Evolutionary conservation across 306 rosid genomes (phyloP).

Genomic region (Lathyrus sativus): DNA sequence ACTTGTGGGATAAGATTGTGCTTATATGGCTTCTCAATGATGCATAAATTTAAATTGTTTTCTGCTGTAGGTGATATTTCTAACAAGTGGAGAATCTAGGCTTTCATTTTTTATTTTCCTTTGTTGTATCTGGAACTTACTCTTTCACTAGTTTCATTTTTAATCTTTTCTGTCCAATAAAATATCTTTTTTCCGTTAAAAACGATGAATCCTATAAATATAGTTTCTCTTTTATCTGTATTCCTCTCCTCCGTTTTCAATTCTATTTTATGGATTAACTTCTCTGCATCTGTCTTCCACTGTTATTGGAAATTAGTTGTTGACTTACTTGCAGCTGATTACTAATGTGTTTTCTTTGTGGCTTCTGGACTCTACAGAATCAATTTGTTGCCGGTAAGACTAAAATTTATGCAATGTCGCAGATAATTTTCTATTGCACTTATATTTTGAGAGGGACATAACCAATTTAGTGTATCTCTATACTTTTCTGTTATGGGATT

Average conservation of each 20-base stretch:
- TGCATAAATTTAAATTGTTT: background rate
- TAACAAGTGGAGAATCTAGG: background rate
- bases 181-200: background rate
- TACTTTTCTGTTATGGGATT: conserved; percentile 24
- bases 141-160: background rate
- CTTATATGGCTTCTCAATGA: background rate
- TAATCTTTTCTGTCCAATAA: conserved; percentile 18
- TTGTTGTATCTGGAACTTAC: background rate
- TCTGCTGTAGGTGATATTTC: conserved; percentile 1
- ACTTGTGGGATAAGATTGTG: conserved; percentile 10
- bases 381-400: conserved; percentile 98
- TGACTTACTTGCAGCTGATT: conserved; percentile 43
- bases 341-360: conserved; percentile 48
- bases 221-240: background rate
- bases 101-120: background rate
- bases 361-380: conserved; percentile 70
- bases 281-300: conserved; percentile 46
- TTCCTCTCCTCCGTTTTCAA: background rate
- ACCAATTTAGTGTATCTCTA: background rate
- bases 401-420: conserved; percentile 33
- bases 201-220: background rate
- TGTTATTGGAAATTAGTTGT: conserved; percentile 48
- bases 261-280: conserved; percentile 31
- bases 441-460: background rate
- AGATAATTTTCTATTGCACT: conserved; percentile 7